Percentiles rank a stretch among this genome's conserved stretches.
Evolutionary conservation across 441 rosid species (phyloP).

Genomic region (Euphorbia schlechtendalii): DNA sequence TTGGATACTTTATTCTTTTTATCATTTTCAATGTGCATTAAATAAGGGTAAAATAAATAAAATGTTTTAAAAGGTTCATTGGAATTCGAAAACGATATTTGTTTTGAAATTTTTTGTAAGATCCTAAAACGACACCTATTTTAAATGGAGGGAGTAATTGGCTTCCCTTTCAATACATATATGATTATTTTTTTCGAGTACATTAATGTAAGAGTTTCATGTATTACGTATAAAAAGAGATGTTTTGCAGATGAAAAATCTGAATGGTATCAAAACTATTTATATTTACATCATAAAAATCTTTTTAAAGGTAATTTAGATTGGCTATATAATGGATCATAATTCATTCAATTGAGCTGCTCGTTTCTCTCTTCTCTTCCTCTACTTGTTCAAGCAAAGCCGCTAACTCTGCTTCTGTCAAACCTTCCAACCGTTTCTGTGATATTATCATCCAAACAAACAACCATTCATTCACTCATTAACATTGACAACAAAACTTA

Average conservation of each 20-base stretch:
- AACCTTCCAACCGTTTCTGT: slow-evolving; percentile 82
- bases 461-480: not conserved
- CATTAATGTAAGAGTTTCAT: not conserved
- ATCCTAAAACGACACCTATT: no score
- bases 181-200: not conserved
- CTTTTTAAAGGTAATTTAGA: not conserved
- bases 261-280: not conserved
- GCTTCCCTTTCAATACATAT: not conserved
- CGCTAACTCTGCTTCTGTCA: slow-evolving; percentile 77
- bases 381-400: slow-evolving; percentile 84
- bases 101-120: no score
- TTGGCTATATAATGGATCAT: not conserved
- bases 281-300: not conserved
- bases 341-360: slow-evolving; percentile 33
- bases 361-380: slow-evolving; percentile 71
- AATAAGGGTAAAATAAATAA: no score
- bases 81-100: no score
- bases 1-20: no score
- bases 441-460: slow-evolving; percentile 19
- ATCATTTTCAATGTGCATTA: no score
- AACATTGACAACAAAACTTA: not conserved
- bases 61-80: no score
- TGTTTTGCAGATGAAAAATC: not conserved
- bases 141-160: no score
- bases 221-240: not conserved